These are phyloP conservation scores for Perilla frutescens DNA, from an alignment of 257 asterid species.

Conservation along the genomic window DNA sequence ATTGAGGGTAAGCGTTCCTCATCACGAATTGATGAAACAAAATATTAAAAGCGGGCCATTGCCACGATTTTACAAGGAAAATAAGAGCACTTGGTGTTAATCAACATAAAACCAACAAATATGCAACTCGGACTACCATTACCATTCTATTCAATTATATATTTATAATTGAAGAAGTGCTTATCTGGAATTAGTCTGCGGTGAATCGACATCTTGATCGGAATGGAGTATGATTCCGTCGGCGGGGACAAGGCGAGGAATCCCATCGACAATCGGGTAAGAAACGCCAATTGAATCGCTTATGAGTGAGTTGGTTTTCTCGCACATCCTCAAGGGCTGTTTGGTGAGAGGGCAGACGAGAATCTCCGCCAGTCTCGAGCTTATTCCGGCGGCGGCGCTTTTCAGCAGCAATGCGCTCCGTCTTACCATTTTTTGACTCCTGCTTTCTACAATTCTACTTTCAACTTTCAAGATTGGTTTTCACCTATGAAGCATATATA, in stretches of 20 bases:
- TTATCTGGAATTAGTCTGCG: constrained; percentile 16
- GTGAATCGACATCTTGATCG: neutral
- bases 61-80: neutral
- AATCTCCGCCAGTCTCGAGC: constrained; percentile 7
- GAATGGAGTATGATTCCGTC: constrained; percentile 5
- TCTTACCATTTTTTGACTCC: neutral
- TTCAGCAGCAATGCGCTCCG: constrained; percentile 1
- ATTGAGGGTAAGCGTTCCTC: neutral
- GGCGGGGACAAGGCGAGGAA: constrained; percentile 29
- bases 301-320: constrained; percentile 19
- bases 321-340: constrained; percentile 19
- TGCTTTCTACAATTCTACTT: too few species aligned
- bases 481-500: too few species aligned
- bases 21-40: neutral
- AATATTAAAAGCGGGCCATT: neutral
- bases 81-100: neutral
- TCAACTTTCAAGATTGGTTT: too few species aligned
- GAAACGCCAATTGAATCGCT: constrained; percentile 29
- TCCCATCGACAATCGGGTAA: constrained; percentile 17
- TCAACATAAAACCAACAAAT: neutral
- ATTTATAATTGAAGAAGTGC: neutral
- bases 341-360: constrained; percentile 29
- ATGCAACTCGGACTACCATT: neutral
- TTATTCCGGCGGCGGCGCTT: constrained; percentile 26
- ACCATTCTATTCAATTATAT: neutral